These are phyloP conservation scores for Anisodus acutangulus DNA, from an alignment of 257 asterid species.

Conservation along the genomic window DNA sequence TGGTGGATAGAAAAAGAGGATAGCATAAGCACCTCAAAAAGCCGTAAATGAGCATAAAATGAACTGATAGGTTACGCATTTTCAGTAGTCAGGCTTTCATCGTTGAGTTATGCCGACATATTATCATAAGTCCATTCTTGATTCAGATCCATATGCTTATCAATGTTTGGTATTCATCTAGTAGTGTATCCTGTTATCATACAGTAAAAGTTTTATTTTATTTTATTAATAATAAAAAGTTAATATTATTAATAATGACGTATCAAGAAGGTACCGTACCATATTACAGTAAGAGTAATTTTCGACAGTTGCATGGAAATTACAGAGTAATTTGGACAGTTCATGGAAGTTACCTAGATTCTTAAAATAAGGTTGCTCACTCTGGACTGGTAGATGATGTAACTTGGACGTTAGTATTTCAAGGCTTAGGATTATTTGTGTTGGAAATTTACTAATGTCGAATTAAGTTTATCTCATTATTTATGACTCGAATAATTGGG, in stretches of 20 bases:
- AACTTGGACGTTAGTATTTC: not conserved
- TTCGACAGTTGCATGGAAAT: conserved; percentile 4
- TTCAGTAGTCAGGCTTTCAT: conserved; percentile 15
- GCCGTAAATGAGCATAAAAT: too few relatives aligned
- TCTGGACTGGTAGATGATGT: not conserved
- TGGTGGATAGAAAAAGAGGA: too few relatives aligned
- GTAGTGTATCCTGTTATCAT: not conserved
- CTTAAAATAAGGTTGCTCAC: not conserved
- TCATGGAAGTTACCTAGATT: not conserved
- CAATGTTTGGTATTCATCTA: conserved; percentile 6
- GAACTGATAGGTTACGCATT: not conserved
- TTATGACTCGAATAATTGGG: too few relatives aligned
- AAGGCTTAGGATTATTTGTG: too few relatives aligned
- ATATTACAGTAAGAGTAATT: not conserved
- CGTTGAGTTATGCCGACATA: conserved; percentile 11
- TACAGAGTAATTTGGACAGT: not conserved
- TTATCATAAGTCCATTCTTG: not conserved
- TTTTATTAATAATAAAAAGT: not conserved
- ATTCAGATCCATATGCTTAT: not conserved
- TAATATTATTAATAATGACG: not conserved
- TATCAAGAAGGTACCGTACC: not conserved
- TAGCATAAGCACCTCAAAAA: too few relatives aligned
- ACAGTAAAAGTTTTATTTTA: not conserved
- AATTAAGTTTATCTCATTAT: too few relatives aligned
- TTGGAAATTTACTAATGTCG: too few relatives aligned